These are phyloP conservation scores for Circinella umbellata DNA, from an alignment of 371 early-diverging fungal genomes.

Conservation along the genomic window DNA sequence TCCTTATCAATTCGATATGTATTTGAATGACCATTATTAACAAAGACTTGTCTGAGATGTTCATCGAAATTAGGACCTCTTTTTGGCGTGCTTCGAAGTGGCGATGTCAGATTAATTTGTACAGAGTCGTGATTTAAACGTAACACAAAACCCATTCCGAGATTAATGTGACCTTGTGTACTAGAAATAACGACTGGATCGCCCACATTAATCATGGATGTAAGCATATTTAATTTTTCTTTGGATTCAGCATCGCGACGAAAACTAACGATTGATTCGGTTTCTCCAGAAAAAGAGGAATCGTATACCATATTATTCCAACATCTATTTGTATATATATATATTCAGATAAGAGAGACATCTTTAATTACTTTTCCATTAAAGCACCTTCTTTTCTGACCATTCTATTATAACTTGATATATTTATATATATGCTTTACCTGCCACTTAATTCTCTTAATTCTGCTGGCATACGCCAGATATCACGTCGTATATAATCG, in stretches of 20 bases:
- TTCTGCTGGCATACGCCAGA: conserved; percentile 75
- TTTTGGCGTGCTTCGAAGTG: conserved; percentile 67
- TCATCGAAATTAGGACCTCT: conserved; percentile 49
- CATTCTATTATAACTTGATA: too few species aligned
- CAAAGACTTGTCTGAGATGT: conserved; percentile 13
- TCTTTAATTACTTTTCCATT: neutral
- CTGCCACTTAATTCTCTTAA: conserved; percentile 40
- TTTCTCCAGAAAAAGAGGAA: neutral
- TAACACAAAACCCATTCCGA: conserved; percentile 80
- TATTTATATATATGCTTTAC: conserved; percentile 24
- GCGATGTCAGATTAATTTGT: conserved; percentile 64
- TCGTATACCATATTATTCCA: conserved; percentile 29
- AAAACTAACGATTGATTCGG: conserved; percentile 1
- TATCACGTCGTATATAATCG: conserved; percentile 69
- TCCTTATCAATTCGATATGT: conserved; percentile 86
- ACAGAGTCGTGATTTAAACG: conserved; percentile 54
- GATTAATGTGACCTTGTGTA: conserved; percentile 72
- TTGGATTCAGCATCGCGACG: neutral
- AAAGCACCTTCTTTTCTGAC: neutral
- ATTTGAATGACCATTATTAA: conserved; percentile 12
- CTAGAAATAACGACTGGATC: conserved; percentile 88
- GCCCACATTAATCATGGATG: conserved; percentile 68
- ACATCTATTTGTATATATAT: conserved; percentile 21
- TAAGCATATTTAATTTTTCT: conserved; percentile 24
- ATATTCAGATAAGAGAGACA: too few species aligned